Percentiles rank a stretch among this genome's conserved stretches.
Conservation (phyloP, 768 basidiomycete genomes). For the Coprinopsis marcescibilis region DNA sequence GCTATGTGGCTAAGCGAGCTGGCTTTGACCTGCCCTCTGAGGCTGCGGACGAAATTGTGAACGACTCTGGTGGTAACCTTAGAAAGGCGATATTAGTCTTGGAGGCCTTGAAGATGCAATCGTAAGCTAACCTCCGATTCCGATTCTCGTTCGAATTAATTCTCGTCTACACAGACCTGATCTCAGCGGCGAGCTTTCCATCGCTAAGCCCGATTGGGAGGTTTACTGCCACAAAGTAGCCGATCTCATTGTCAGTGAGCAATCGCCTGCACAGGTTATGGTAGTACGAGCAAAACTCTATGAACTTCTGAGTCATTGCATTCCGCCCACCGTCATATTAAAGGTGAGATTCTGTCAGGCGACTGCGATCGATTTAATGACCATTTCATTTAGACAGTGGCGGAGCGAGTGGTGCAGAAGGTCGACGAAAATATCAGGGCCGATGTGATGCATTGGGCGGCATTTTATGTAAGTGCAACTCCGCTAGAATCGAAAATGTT, state of each 20-base stretch:
- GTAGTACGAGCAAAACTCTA: slow-evolving; percentile 92
- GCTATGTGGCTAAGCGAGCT: slow-evolving; percentile 74
- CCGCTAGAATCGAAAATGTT: background rate
- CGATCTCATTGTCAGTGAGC: slow-evolving; percentile 84
- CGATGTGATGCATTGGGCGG: slow-evolving; percentile 97
- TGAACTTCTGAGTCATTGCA: slow-evolving; percentile 93
- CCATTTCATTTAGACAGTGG: slow-evolving; percentile 62
- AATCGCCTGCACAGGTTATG: slow-evolving; percentile 84
- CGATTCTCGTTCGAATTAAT: background rate
- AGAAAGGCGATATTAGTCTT: slow-evolving; percentile 92
- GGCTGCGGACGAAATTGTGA: slow-evolving; percentile 67
- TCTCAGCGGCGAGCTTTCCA: slow-evolving; percentile 67
- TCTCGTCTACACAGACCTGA: slow-evolving; percentile 53
- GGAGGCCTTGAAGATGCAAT: slow-evolving; percentile 96
- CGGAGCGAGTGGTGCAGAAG: slow-evolving; percentile 78
- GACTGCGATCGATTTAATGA: slow-evolving; percentile 3
- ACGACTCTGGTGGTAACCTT: slow-evolving; percentile 83
- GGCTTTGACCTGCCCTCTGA: slow-evolving; percentile 77
- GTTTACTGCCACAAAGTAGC: slow-evolving; percentile 91
- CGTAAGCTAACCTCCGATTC: slow-evolving; percentile 40
- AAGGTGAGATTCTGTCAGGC: slow-evolving; percentile 50
- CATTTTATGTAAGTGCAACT: slow-evolving; percentile 71
- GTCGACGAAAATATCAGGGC: slow-evolving; percentile 89
- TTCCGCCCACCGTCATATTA: slow-evolving; percentile 86
- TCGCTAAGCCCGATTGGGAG: slow-evolving; percentile 99